Evolutionary conservation across 106 monocot genomes (phyloP).

Genomic region (Dendrobium nobile): DNA sequence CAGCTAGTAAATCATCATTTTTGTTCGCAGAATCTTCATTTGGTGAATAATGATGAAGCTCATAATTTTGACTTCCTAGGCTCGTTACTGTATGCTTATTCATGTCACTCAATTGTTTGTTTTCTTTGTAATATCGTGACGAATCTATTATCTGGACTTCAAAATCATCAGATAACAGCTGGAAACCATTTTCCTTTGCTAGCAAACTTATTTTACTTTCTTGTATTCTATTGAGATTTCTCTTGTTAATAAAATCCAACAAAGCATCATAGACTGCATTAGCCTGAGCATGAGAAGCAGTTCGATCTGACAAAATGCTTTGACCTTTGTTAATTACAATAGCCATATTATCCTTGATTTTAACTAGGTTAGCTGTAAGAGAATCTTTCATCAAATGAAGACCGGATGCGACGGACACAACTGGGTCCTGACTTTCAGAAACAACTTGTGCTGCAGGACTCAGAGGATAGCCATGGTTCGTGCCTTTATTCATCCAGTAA

Average conservation of each 20-base stretch:
- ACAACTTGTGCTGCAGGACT: slow-evolving; percentile 1
- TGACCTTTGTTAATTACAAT: slow-evolving; percentile 46
- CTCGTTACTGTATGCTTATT: not conserved
- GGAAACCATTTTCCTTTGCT: slow-evolving; percentile 84
- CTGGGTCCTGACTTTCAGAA: slow-evolving; percentile 12
- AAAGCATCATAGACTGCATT: slow-evolving; percentile 48
- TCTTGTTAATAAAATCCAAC: slow-evolving; percentile 44
- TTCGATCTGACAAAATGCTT: slow-evolving; percentile 27
- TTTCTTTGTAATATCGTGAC: slow-evolving; percentile 14
- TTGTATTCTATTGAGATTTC: slow-evolving; percentile 25
- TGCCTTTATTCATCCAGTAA: slow-evolving; percentile 4
- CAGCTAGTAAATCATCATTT: slow-evolving; percentile 11
- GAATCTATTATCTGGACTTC: slow-evolving; percentile 47
- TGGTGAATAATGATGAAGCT: slow-evolving; percentile 5
- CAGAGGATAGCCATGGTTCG: not conserved
- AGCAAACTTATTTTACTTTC: slow-evolving; percentile 68
- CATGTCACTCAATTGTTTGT: slow-evolving; percentile 15
- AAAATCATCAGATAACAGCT: slow-evolving; percentile 94
- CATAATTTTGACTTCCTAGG: slow-evolving; percentile 17
- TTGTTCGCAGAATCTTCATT: slow-evolving; percentile 8
- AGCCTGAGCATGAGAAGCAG: slow-evolving; percentile 13
- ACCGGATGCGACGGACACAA: slow-evolving; percentile 6
- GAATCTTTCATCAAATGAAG: slow-evolving; percentile 11
- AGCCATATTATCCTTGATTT: slow-evolving; percentile 49
- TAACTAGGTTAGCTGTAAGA: slow-evolving; percentile 24